phyloP scores from a whole-genome alignment of 331 rosid species.

The Arachis monticola region DNA sequence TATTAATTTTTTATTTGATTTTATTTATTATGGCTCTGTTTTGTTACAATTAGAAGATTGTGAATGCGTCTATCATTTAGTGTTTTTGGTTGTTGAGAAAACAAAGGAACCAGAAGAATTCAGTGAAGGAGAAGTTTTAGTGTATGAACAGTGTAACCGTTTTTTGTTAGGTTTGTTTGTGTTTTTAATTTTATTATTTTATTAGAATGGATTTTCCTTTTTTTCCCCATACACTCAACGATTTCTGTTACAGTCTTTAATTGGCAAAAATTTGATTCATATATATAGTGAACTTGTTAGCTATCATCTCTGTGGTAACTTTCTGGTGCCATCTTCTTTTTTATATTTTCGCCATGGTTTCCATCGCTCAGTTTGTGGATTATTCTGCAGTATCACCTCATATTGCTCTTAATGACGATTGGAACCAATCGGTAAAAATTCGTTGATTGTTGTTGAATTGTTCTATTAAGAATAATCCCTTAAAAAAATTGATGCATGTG shows the following conservation, averaged over 20 bases:
- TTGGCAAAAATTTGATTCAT: not conserved
- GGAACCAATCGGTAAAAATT: conserved; percentile 33
- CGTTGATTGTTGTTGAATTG: not conserved
- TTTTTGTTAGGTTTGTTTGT: not conserved
- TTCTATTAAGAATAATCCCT: not conserved
- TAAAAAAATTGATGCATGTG: not conserved
- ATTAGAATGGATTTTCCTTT: not conserved
- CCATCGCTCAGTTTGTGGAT: conserved; percentile 6
- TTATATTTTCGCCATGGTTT: not conserved
- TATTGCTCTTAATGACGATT: conserved; percentile 33
- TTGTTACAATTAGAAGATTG: not conserved
- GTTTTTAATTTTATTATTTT: conserved; percentile 7
- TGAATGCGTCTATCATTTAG: conserved; percentile 22
- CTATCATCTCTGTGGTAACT: not conserved
- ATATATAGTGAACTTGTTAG: not conserved
- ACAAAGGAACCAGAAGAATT: not conserved
- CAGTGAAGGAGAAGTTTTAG: conserved; percentile 22
- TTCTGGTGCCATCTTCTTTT: no score
- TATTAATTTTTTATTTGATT: conserved; percentile 19
- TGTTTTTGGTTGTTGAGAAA: conserved; percentile 36
- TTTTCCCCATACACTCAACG: conserved; percentile 4
- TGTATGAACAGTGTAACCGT: conserved; percentile 32
- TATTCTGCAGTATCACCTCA: conserved; percentile 8
- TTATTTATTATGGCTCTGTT: not conserved
- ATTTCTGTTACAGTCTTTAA: conserved; percentile 14